Conservation (phyloP, 768 basidiomycete genomes). For the Leccinum subtestaceum region DNA sequence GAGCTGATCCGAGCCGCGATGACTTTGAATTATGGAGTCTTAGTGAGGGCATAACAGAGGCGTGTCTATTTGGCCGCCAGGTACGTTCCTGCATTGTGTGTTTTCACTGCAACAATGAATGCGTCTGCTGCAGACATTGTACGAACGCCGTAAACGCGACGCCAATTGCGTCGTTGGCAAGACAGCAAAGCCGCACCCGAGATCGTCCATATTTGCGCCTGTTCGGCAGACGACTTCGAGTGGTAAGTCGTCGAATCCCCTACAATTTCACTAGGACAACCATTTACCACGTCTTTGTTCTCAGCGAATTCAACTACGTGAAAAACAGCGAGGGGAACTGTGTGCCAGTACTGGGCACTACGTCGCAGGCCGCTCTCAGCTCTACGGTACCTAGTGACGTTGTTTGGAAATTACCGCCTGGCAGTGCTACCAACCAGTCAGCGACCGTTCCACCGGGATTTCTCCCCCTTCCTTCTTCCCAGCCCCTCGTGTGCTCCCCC, state of each 20-base stretch:
- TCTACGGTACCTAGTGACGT: background rate
- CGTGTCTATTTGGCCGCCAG: conserved; percentile 90
- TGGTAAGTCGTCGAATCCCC: conserved; percentile 59
- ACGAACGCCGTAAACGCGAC: conserved; percentile 81
- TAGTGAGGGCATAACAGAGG: conserved; percentile 81
- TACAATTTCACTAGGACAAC: background rate
- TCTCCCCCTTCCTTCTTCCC: background rate
- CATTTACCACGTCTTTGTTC: background rate
- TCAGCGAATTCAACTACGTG: conserved; percentile 89
- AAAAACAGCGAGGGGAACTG: conserved; percentile 70
- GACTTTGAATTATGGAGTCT: conserved; percentile 99
- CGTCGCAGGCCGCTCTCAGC: conserved; percentile 31
- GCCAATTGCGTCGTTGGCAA: conserved; percentile 83
- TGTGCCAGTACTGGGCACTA: conserved; percentile 69
- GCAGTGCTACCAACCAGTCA: background rate
- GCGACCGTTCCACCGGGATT: conserved; percentile 17
- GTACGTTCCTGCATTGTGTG: conserved; percentile 36
- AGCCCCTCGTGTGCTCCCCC: conserved; percentile 2
- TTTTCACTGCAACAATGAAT: background rate
- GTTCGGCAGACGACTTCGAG: conserved; percentile 80
- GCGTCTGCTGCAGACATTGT: conserved; percentile 60
- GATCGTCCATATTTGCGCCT: conserved; percentile 70
- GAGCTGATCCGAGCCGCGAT: conserved; percentile 74
- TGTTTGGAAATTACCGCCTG: background rate
- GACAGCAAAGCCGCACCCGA: conserved; percentile 49